phyloP scores from a whole-genome alignment of 345 rosid species.

The Lumnitzera littorea region DNA sequence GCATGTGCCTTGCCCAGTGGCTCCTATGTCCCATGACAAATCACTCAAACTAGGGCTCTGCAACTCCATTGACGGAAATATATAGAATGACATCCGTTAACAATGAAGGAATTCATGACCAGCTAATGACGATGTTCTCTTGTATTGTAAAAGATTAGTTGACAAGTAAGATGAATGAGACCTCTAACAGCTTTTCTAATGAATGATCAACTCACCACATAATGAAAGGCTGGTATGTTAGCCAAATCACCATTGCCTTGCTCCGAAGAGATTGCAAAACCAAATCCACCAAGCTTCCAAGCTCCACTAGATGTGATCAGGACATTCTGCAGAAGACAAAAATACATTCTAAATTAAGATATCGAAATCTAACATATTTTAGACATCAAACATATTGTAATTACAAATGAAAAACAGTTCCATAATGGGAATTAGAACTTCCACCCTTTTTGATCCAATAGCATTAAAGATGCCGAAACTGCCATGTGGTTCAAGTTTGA shows the following conservation, averaged over 20 bases:
- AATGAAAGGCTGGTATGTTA: conserved; percentile 66
- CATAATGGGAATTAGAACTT: too few species aligned
- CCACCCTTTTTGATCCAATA: too few species aligned
- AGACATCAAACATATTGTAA: not conserved
- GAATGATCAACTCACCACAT: conserved; percentile 54
- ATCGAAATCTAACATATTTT: not conserved
- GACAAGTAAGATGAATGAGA: not conserved
- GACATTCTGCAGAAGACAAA: conserved; percentile 50
- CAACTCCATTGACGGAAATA: too few species aligned
- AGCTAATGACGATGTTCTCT: not conserved
- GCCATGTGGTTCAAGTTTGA: too few species aligned
- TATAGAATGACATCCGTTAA: too few species aligned
- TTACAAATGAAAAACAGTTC: not conserved
- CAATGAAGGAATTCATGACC: too few species aligned
- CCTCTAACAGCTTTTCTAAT: conserved; percentile 2
- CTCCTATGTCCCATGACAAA: too few species aligned
- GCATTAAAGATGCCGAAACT: too few species aligned
- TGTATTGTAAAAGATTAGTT: not conserved
- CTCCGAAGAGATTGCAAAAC: conserved; percentile 68
- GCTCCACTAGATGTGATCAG: conserved; percentile 87
- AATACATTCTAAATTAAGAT: not conserved
- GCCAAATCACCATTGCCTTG: conserved; percentile 49
- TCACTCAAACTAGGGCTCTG: too few species aligned
- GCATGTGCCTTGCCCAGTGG: too few species aligned
- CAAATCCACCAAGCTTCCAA: conserved; percentile 98